These are phyloP conservation scores for Barnettozyma siamensis DNA, from an alignment of 805 yeast species.

Conservation along the genomic window DNA sequence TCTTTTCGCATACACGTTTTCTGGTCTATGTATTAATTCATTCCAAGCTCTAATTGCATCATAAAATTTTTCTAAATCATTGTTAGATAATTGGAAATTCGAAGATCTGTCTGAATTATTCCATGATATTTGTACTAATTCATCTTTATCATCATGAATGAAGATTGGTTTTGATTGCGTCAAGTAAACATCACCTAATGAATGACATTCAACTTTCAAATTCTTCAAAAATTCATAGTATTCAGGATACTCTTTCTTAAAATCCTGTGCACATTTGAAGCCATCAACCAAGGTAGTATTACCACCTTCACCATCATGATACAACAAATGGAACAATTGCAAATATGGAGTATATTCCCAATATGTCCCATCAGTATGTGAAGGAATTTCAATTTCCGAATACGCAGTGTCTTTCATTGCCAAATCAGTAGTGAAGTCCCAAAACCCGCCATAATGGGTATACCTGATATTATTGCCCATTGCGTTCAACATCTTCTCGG, in stretches of 20 bases:
- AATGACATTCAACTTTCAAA: constrained; percentile 58
- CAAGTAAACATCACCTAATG: constrained; percentile 69
- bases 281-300: constrained; percentile 64
- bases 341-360: constrained; percentile 71
- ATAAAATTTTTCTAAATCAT: constrained; percentile 47
- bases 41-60: constrained; percentile 55
- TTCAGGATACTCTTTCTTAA: constrained; percentile 42
- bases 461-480: constrained; percentile 53
- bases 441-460: constrained; percentile 76
- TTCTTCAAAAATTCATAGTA: constrained; percentile 44
- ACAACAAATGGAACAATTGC: constrained; percentile 59
- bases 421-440: constrained; percentile 71
- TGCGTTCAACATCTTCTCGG: constrained; percentile 50
- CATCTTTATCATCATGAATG: constrained; percentile 44
- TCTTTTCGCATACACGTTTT: constrained; percentile 48
- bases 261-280: constrained; percentile 49
- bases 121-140: constrained; percentile 62
- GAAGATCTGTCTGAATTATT: constrained; percentile 65
- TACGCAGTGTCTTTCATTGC: constrained; percentile 68
- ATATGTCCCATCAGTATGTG: constrained; percentile 72
- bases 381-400: constrained; percentile 56
- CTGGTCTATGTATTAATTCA: constrained; percentile 40
- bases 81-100: constrained; percentile 33
- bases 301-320: constrained; percentile 64
- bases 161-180: constrained; percentile 61